phyloP scores from a whole-genome alignment of 140 eudicot genomes.

The Stevia rebaudiana region DNA sequence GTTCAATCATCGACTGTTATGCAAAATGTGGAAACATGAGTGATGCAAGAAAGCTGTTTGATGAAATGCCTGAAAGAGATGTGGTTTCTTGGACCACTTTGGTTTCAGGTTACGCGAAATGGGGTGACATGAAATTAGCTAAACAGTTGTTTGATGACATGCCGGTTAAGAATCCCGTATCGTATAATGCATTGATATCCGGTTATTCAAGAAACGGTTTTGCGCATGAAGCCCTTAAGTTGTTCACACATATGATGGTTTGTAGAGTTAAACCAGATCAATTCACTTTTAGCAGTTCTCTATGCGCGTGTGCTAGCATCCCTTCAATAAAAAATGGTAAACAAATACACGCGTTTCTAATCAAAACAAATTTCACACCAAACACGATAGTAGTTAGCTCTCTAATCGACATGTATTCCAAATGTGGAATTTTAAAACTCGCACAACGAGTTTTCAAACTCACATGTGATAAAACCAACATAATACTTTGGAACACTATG shows the following conservation, averaged over 20 bases:
- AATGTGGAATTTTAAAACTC: constrained; percentile 48
- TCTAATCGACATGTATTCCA: constrained; percentile 78
- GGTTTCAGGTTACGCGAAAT: constrained; percentile 57
- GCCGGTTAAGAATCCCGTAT: constrained; percentile 56
- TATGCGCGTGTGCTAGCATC: constrained; percentile 55
- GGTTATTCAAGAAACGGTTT: constrained; percentile 58
- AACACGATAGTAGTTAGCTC: constrained; percentile 60
- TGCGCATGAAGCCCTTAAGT: constrained; percentile 43
- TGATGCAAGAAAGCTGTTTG: constrained; percentile 54
- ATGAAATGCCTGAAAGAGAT: constrained; percentile 54
- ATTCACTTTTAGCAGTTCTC: constrained; percentile 58
- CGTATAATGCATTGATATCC: constrained; percentile 64
- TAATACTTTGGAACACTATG: constrained; percentile 72
- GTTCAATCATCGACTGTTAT: constrained; percentile 59
- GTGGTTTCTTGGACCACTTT: constrained; percentile 71
- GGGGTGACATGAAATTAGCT: constrained; percentile 51
- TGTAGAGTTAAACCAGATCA: constrained; percentile 51
- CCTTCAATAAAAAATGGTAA: constrained; percentile 49
- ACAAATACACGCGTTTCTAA: constrained; percentile 62
- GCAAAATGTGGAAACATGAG: constrained; percentile 52
- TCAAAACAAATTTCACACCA: constrained; percentile 42
- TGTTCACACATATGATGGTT: constrained; percentile 46
- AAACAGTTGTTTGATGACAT: constrained; percentile 41
- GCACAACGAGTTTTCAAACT: constrained; percentile 40
- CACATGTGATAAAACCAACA: constrained; percentile 32